Evolutionary conservation across 2,329 filamentous ascomycete species (phyloP).

Genomic region (Cryphonectria japonica): DNA sequence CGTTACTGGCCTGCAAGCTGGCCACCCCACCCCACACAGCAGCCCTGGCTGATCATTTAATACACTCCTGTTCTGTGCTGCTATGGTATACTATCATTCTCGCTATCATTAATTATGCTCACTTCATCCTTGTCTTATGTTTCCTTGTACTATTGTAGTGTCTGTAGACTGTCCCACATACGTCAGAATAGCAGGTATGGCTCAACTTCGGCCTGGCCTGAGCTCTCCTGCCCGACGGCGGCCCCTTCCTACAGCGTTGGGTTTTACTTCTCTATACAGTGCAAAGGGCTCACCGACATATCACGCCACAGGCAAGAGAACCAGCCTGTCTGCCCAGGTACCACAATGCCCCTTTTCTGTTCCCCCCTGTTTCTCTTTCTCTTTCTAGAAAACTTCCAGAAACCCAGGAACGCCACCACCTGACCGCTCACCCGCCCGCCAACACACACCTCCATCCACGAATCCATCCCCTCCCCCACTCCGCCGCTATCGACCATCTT

Average conservation of each 20-base stretch:
- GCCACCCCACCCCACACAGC: not conserved
- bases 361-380: not conserved
- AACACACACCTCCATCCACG: not conserved
- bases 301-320: not conserved
- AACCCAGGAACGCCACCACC: not conserved
- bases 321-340: not conserved
- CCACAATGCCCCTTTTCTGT: not conserved
- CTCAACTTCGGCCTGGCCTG: too few species aligned
- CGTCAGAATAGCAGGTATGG: too few species aligned
- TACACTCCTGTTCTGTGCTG: not conserved
- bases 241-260: too few species aligned
- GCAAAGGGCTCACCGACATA: not conserved
- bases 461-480: not conserved
- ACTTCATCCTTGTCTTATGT: not conserved
- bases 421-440: not conserved
- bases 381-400: constrained; percentile 6
- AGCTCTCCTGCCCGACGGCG: too few species aligned
- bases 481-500: not conserved
- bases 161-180: too few species aligned
- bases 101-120: not conserved
- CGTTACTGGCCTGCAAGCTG: not conserved
- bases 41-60: not conserved
- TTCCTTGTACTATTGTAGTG: too few species aligned
- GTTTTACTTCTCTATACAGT: too few species aligned
- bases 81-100: too few species aligned